Evolutionary conservation across 2,329 filamentous ascomycete species (phyloP).

Genomic region (Aspergillus oerlinghausenensis): DNA sequence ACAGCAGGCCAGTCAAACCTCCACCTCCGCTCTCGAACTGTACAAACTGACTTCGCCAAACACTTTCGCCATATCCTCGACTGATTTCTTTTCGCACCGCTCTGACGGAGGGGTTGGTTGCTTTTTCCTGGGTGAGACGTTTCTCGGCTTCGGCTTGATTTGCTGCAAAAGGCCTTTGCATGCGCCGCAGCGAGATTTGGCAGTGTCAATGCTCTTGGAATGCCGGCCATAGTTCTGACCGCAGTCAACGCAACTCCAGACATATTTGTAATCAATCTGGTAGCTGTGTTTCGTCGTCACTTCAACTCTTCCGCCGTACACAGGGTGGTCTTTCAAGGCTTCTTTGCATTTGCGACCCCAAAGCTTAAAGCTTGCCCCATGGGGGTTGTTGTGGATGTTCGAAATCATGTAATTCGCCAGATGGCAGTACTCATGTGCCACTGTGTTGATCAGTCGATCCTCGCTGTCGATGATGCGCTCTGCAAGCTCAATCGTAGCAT

Average conservation of each 20-base stretch:
- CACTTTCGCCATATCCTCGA: conserved; percentile 8
- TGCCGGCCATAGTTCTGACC: conserved; percentile 73
- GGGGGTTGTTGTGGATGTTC: conserved; percentile 68
- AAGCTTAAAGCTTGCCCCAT: conserved; percentile 76
- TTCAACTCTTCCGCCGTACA: conserved; percentile 57
- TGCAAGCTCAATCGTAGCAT: conserved; percentile 79
- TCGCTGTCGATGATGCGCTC: conserved; percentile 80
- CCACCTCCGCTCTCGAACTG: neutral
- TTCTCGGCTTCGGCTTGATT: conserved; percentile 70
- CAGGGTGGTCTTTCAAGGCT: conserved; percentile 41
- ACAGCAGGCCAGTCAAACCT: neutral
- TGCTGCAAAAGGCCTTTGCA: conserved; percentile 70
- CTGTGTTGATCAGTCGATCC: conserved; percentile 73
- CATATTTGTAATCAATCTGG: conserved; percentile 85
- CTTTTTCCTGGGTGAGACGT: conserved; percentile 28
- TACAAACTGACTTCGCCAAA: conserved; percentile 7
- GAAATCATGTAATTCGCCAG: conserved; percentile 86
- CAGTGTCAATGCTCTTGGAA: conserved; percentile 74
- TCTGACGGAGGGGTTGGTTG: neutral
- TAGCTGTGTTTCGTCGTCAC: conserved; percentile 91
- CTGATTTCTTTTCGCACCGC: neutral
- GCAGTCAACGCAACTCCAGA: conserved; percentile 74
- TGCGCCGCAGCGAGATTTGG: conserved; percentile 67
- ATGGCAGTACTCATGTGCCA: conserved; percentile 98
- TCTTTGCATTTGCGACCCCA: conserved; percentile 51